These are phyloP conservation scores for Kwoniella pini DNA, from an alignment of 768 basidiomycete species.

Conservation along the genomic window DNA sequence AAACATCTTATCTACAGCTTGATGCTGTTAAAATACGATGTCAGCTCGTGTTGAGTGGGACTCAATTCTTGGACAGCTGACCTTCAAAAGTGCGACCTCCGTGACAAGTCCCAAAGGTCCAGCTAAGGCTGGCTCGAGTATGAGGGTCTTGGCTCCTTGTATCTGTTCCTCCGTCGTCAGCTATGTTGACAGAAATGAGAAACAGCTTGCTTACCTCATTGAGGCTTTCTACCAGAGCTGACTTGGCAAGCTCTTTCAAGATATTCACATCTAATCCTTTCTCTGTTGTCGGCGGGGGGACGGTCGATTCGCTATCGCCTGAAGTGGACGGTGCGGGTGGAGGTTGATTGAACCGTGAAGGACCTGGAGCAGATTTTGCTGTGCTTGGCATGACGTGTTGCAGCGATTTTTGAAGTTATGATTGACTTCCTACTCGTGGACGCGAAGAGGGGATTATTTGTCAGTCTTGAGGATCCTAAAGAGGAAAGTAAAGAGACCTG, in stretches of 20 bases:
- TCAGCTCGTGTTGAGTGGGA: too few species aligned
- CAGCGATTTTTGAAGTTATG: too few species aligned
- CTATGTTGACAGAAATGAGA: background rate
- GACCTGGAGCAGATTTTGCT: conserved; percentile 10
- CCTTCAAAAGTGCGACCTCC: conserved; percentile 90
- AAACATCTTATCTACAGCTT: conserved; percentile 99
- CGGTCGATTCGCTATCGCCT: conserved; percentile 47
- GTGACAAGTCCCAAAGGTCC: conserved; percentile 94
- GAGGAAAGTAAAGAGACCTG: too few species aligned
- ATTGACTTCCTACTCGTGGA: too few species aligned
- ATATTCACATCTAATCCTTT: conserved; percentile 42
- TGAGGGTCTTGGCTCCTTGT: conserved; percentile 85
- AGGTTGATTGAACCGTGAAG: conserved; percentile 18
- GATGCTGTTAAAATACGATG: too few species aligned
- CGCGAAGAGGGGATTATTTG: too few species aligned
- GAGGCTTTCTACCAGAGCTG: conserved; percentile 77
- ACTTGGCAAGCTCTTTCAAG: conserved; percentile 75
- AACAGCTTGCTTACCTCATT: conserved; percentile 57
- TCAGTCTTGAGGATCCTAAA: too few species aligned
- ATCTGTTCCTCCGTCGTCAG: conserved; percentile 34
- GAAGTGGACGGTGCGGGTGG: conserved; percentile 49
- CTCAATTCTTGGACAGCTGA: too few species aligned
- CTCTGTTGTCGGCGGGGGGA: conserved; percentile 26
- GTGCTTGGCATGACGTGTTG: conserved; percentile 16
- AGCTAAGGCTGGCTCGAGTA: conserved; percentile 82